Percentiles rank a stretch among this genome's conserved stretches.
Conservation (phyloP, 1,284 basidiomycete genomes). For the Irpex sp. region DNA sequence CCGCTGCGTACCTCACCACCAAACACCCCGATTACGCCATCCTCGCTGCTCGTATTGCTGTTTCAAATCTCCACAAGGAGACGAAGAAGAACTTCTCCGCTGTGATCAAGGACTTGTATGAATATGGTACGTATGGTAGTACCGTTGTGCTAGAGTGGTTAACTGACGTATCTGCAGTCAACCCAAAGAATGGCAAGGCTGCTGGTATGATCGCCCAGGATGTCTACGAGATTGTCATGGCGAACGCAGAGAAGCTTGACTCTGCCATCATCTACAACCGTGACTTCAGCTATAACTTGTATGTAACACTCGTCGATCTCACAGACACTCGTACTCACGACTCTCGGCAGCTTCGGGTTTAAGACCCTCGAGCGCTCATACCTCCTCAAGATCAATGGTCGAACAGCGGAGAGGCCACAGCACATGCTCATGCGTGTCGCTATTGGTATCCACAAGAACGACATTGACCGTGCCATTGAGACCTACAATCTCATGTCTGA, state of each 20-base stretch:
- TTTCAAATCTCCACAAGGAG: slow-evolving; percentile 99
- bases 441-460: slow-evolving; percentile 91
- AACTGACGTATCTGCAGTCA: slow-evolving; percentile 49
- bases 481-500: slow-evolving; percentile 96
- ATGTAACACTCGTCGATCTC: slow-evolving; percentile 19
- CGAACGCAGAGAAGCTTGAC: slow-evolving; percentile 82
- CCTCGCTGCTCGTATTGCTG: slow-evolving; percentile 96
- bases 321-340: slow-evolving; percentile 3
- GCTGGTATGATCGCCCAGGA: slow-evolving; percentile 92
- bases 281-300: slow-evolving; percentile 97
- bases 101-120: slow-evolving; percentile 88
- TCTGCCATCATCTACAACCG: slow-evolving; percentile 97
- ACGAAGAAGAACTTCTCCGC: slow-evolving; percentile 96
- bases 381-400: slow-evolving; percentile 89
- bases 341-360: slow-evolving; percentile 84
- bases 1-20: slow-evolving; percentile 95
- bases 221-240: slow-evolving; percentile 80
- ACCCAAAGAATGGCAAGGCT: slow-evolving; percentile 88
- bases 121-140: slow-evolving; percentile 60
- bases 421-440: slow-evolving; percentile 99
- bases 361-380: slow-evolving; percentile 99
- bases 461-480: slow-evolving; percentile 87
- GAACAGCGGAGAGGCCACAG: slow-evolving; percentile 95
- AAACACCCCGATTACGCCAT: slow-evolving; percentile 98
- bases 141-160: background rate